Evolutionary conservation across 805 yeast genomes (phyloP).

Genomic region (Saccharomycopsis sp.): DNA sequence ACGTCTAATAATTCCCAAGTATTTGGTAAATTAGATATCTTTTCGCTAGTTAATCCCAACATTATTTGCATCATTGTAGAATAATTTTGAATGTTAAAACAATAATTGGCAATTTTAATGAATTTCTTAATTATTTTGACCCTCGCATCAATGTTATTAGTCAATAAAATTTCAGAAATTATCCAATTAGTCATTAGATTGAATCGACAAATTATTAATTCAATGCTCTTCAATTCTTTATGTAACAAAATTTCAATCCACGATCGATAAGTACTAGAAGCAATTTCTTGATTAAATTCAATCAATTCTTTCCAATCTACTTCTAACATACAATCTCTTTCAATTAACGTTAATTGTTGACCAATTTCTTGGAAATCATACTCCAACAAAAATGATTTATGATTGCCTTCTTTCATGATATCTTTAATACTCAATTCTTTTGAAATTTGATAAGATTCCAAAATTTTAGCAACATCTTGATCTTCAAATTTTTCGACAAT

Average conservation of each 20-base stretch:
- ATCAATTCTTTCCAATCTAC: constrained; percentile 89
- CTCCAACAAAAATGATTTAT: constrained; percentile 76
- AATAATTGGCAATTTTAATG: constrained; percentile 76
- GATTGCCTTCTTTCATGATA: constrained; percentile 43
- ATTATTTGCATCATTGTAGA: constrained; percentile 84
- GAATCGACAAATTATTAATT: constrained; percentile 76
- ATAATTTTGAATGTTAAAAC: constrained; percentile 68
- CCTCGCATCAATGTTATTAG: constrained; percentile 52
- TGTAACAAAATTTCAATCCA: constrained; percentile 75
- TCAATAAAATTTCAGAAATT: constrained; percentile 75
- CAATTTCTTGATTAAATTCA: constrained; percentile 62
- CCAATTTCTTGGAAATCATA: constrained; percentile 63
- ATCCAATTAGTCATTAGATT: constrained; percentile 90
- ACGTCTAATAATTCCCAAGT: constrained; percentile 74
- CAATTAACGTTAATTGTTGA: constrained; percentile 79
- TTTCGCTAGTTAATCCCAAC: constrained; percentile 67
- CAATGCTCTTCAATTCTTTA: constrained; percentile 60
- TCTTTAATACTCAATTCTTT: constrained; percentile 33
- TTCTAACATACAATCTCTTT: constrained; percentile 73
- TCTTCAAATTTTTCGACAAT: constrained; percentile 20
- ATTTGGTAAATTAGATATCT: constrained; percentile 48
- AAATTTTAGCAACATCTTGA: constrained; percentile 19
- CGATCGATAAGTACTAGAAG: too few species aligned
- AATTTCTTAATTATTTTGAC: constrained; percentile 72
- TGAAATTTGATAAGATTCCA: constrained; percentile 16